These are phyloP conservation scores for Fusarium sp. DNA, from an alignment of 2,329 filamentous ascomycete species.

Conservation along the genomic window DNA sequence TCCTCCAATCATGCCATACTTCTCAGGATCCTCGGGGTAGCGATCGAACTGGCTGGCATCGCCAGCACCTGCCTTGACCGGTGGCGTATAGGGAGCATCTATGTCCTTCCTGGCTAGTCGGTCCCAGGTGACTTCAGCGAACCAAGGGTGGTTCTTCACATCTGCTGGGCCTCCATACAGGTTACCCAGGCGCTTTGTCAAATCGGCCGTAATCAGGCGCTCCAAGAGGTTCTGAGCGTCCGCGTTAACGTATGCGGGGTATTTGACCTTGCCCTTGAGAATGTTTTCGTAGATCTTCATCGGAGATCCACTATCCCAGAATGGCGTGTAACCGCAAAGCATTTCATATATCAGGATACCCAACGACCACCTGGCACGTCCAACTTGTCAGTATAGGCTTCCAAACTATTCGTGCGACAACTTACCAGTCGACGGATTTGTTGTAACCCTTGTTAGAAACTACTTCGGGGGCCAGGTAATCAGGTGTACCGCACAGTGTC, in stretches of 20 bases:
- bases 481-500: constrained; percentile 97
- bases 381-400: constrained; percentile 15
- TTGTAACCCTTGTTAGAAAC: constrained; percentile 99
- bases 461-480: constrained; percentile 97
- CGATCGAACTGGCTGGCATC: constrained; percentile 98
- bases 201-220: constrained; percentile 90
- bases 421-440: constrained; percentile 98
- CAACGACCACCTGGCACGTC: constrained; percentile 86
- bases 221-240: constrained; percentile 94
- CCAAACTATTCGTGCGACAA: constrained; percentile 23
- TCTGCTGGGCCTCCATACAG: constrained; percentile 90
- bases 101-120: constrained; percentile 94
- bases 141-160: constrained; percentile 96
- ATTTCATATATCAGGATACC: constrained; percentile 99
- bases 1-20: constrained; percentile 78
- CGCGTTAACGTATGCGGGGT: constrained; percentile 92
- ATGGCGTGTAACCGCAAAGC: constrained; percentile 98
- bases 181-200: constrained; percentile 95
- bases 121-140: constrained; percentile 98
- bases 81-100: constrained; percentile 96
- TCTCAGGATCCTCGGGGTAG: constrained; percentile 96
- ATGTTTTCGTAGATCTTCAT: constrained; percentile 99
- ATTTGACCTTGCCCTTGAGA: constrained; percentile 93
- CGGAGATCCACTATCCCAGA: constrained; percentile 97
- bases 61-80: constrained; percentile 90